Conservation (phyloP, 2,329 filamentous ascomycete genomes). For the Seiridium cupressi region DNA sequence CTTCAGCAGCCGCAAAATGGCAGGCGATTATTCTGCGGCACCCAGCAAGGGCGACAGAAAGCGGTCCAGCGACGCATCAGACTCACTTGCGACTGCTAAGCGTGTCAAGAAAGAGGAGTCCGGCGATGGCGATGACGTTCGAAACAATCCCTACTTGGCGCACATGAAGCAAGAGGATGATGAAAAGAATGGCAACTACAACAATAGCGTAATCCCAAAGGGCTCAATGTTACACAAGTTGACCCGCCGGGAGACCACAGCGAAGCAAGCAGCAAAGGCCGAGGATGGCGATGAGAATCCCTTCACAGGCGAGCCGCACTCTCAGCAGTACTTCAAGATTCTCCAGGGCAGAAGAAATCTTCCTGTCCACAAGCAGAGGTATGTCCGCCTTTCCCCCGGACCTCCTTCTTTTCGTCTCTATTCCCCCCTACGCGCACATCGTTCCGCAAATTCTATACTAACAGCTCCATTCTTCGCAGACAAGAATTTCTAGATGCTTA, state of each 20-base stretch:
- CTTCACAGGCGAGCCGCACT: slow-evolving; percentile 77
- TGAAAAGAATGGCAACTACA: slow-evolving; percentile 30
- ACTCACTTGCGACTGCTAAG: slow-evolving; percentile 20
- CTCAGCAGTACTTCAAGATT: slow-evolving; percentile 85
- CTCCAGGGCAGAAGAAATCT: slow-evolving; percentile 79
- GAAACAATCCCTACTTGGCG: slow-evolving; percentile 82
- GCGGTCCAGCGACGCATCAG: slow-evolving; percentile 21
- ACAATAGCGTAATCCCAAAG: slow-evolving; percentile 24
- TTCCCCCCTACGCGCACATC: too few relatives aligned
- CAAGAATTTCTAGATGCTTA: slow-evolving; percentile 91
- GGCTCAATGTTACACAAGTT: slow-evolving; percentile 61
- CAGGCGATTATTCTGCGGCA: slow-evolving; percentile 9
- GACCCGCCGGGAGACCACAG: slow-evolving; percentile 77
- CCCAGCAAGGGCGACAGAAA: slow-evolving; percentile 15
- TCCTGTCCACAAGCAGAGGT: slow-evolving; percentile 89
- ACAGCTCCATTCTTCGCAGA: background rate
- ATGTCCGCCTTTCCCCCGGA: slow-evolving; percentile 25
- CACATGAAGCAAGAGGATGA: slow-evolving; percentile 70
- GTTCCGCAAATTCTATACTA: background rate
- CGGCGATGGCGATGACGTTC: slow-evolving; percentile 26
- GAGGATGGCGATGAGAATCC: slow-evolving; percentile 84
- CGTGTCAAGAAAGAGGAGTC: slow-evolving; percentile 22
- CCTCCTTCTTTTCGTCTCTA: background rate
- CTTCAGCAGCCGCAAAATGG: slow-evolving; percentile 9
- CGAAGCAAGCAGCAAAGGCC: slow-evolving; percentile 66